phyloP scores from a whole-genome alignment of 2,329 filamentous ascomycete species.

The Calonectria hongkongensis region DNA sequence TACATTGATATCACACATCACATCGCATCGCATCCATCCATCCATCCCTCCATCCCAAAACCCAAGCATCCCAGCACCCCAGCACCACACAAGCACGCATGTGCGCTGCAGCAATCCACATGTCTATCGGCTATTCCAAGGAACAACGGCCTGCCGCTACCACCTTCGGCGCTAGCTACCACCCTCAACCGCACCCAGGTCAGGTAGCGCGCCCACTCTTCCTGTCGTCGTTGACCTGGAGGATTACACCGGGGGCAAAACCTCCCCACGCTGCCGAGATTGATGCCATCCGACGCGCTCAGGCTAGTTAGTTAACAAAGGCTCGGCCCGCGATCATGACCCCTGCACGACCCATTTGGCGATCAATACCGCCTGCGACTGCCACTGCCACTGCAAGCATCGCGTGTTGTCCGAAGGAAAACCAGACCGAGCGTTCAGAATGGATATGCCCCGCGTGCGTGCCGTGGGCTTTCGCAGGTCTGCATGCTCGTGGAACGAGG shows the following conservation, averaged over 20 bases:
- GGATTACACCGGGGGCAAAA: background rate
- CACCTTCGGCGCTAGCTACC: too few relatives aligned
- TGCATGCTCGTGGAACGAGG: slow-evolving; percentile 5
- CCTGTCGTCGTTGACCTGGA: background rate
- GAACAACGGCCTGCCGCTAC: too few relatives aligned
- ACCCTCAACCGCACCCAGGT: too few relatives aligned
- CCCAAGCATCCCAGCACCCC: too few relatives aligned
- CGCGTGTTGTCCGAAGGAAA: background rate
- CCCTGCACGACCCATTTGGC: background rate
- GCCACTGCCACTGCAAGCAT: background rate
- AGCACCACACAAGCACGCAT: too few relatives aligned
- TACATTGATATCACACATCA: too few relatives aligned
- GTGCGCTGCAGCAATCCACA: too few relatives aligned
- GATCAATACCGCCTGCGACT: background rate
- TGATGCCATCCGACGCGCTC: background rate
- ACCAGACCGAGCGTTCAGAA: background rate
- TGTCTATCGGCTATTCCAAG: too few relatives aligned
- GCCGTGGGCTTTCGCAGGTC: background rate
- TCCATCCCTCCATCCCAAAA: too few relatives aligned
- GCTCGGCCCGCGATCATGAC: background rate
- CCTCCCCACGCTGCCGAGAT: background rate
- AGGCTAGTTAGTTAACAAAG: background rate
- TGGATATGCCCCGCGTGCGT: background rate
- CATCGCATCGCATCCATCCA: too few relatives aligned
- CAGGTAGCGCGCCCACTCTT: too few relatives aligned